A percentile compares a stretch with the other conserved stretches of the same genome.
These are phyloP conservation scores for Eutypella sp. DNA, from an alignment of 2,329 filamentous ascomycete species.

Conservation along the genomic window DNA sequence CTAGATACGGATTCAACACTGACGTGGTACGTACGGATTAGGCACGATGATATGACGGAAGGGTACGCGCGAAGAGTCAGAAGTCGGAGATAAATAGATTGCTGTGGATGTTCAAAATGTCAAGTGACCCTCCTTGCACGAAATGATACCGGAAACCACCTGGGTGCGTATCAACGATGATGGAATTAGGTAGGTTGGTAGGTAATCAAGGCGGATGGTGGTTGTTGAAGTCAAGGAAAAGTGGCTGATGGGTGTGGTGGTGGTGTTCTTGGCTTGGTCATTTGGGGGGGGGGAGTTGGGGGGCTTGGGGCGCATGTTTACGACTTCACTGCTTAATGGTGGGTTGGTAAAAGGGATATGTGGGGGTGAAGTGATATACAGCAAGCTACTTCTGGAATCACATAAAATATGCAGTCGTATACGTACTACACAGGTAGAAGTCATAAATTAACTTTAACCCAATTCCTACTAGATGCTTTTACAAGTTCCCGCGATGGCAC, in stretches of 20 bases:
- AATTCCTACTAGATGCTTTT: too few species aligned
- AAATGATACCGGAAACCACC: background rate
- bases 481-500: too few species aligned
- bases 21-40: background rate
- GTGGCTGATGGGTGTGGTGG: background rate
- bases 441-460: too few species aligned
- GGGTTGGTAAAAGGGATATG: too few species aligned
- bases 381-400: too few species aligned
- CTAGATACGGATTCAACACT: background rate
- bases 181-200: background rate
- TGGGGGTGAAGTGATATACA: too few species aligned
- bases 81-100: background rate
- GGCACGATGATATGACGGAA: background rate
- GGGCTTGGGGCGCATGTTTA: too few species aligned
- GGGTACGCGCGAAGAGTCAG: background rate
- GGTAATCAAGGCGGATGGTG: background rate
- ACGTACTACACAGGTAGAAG: too few species aligned
- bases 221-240: background rate
- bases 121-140: background rate
- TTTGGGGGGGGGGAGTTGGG: too few species aligned
- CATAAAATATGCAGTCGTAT: too few species aligned
- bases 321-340: too few species aligned
- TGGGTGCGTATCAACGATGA: background rate
- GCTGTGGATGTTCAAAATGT: too few species aligned
- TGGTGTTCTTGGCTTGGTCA: background rate